phyloP scores from a whole-genome alignment of 352 stramenopile genomes.

The Thalassiosira livingstoniorum region DNA sequence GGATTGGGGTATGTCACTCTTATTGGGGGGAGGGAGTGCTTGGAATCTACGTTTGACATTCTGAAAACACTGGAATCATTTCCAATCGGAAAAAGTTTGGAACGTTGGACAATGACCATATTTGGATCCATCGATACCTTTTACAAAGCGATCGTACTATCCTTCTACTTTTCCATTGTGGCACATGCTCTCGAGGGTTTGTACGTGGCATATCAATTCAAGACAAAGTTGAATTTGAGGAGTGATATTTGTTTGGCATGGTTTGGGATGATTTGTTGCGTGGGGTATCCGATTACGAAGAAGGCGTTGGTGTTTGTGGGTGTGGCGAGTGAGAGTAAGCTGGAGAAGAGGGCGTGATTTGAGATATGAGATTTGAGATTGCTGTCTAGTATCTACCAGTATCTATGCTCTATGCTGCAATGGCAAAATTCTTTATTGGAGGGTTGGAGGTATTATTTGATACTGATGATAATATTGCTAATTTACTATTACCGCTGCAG shows the following conservation, averaged over 20 bases:
- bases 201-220: constrained; percentile 13
- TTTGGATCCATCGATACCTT: constrained; percentile 16
- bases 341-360: constrained; percentile 13
- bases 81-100: constrained; percentile 1
- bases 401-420: too few species aligned
- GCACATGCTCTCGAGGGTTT: constrained; percentile 19
- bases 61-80: background rate
- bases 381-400: too few species aligned
- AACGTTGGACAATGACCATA: background rate
- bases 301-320: constrained; percentile 19
- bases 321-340: background rate
- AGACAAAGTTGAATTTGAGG: background rate
- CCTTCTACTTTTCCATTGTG: constrained; percentile 25
- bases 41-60: background rate
- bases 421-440: too few species aligned
- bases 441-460: too few species aligned
- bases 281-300: constrained; percentile 26
- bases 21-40: background rate
- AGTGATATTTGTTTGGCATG: background rate
- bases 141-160: background rate
- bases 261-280: constrained; percentile 23
- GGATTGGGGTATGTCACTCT: constrained; percentile 23
- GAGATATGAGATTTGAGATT: too few species aligned
- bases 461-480: too few species aligned
- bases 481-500: too few species aligned